Evolutionary conservation across 768 basidiomycete species (phyloP).

Genomic region (Glaciozyma antarctica): DNA sequence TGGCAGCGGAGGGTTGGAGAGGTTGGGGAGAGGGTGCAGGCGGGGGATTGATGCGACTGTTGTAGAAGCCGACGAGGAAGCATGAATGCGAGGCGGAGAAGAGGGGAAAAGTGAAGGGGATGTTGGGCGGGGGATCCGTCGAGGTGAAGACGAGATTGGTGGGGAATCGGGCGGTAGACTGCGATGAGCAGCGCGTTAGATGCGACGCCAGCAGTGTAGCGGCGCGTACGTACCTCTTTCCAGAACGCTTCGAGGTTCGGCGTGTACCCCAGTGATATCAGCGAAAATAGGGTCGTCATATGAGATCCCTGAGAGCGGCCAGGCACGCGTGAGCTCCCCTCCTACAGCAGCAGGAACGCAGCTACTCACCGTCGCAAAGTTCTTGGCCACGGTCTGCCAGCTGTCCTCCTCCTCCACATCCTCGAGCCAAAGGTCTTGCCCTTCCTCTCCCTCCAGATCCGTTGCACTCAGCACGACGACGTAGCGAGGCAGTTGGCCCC

Average conservation of each 20-base stretch:
- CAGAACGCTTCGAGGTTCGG: constrained; percentile 29
- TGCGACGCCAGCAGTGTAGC: neutral
- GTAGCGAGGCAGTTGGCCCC: constrained; percentile 24
- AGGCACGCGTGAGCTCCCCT: neutral
- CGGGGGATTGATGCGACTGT: neutral
- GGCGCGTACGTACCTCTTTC: constrained; percentile 3
- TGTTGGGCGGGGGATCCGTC: neutral
- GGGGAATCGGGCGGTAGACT: constrained; percentile 23
- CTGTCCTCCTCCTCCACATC: constrained; percentile 15
- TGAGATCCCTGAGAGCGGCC: constrained; percentile 7
- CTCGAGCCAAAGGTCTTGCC: constrained; percentile 24
- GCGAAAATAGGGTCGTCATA: constrained; percentile 24
- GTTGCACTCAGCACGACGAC: constrained; percentile 27
- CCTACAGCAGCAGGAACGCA: neutral
- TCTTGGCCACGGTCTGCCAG: constrained; percentile 23
- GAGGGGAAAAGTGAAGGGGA: constrained; percentile 17
- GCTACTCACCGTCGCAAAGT: constrained; percentile 23
- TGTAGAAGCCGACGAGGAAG: constrained; percentile 31
- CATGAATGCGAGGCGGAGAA: constrained; percentile 14
- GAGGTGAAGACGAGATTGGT: constrained; percentile 25
- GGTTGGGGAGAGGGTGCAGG: neutral
- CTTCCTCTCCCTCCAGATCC: constrained; percentile 9
- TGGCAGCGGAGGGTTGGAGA: neutral
- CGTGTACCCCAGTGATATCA: constrained; percentile 23
- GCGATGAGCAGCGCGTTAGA: neutral